Evolutionary conservation across 2,329 filamentous ascomycete genomes (phyloP), one percentile per base, ranked within the genome.

Genomic region (Colletotrichum somersetense): DNA sequence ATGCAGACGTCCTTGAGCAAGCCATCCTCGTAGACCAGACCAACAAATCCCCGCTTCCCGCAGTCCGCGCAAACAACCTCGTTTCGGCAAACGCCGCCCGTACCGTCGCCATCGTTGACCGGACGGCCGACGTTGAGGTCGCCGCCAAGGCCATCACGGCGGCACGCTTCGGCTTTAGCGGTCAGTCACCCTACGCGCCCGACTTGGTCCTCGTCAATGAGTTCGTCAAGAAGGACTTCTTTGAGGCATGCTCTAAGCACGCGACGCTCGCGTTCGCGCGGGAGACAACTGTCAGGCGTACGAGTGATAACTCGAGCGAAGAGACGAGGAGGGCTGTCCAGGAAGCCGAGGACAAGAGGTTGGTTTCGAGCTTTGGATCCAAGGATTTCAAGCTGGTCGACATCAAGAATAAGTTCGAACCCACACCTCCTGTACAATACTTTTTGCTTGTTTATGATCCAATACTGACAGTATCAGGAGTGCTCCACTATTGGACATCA

Each of bases 201-300:
- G 89, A 92, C 75, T 40, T 91, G 0, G 86, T 92, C 0, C 79
- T 91, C 0, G 89, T 92, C n/a, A 91, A 92, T 72, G 90, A 92
- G 73, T 92, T 86, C 71, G 82, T 85, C 4, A 87, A 88, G 79
- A 83, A 86, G 66, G 82, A 84, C 0, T 91, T 91, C 74, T 77
- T 89, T 0, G 82, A 86, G 66, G 70, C 70, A 14, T 72, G 70
- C 30, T 72, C 66, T 2, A 72, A 70, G 48, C 59, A 72, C 12
- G 70, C 70, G 12, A 59, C 52, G 33, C 61, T 72, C 58, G 85
- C 86, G 0, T 82, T 85, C 33, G 77, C 79, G 10, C 77, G 77
- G 33, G 72, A 77, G 52, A 71, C 62, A 18, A 62, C 46, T 11
- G 50, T 62, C n/a, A 59, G 62, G 59, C 75, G 73, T 16, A 73